Conservation (phyloP, 306 rosid genomes). For the Quercus wislizeni region DNA sequence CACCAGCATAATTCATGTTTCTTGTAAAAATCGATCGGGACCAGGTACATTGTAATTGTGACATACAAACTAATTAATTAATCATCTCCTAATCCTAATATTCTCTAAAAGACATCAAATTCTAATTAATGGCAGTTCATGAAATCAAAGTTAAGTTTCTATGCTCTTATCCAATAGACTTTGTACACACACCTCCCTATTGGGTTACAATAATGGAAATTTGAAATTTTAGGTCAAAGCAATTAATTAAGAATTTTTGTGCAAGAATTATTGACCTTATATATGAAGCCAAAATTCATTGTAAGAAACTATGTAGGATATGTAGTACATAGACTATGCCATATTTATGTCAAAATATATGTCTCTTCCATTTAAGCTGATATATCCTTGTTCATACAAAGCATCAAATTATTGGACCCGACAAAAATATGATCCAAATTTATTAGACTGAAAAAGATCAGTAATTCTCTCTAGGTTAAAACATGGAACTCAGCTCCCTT, state of each 20-base stretch:
- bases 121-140: too few species aligned
- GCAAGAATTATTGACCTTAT: conserved; percentile 35
- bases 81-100: too few species aligned
- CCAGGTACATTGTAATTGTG: too few species aligned
- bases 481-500: not conserved
- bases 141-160: too few species aligned
- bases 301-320: conserved; percentile 19
- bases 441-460: conserved; percentile 4
- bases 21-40: conserved; percentile 3
- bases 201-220: too few species aligned
- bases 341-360: too few species aligned
- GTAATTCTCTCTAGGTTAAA: not conserved
- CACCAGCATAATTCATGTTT: not conserved
- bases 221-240: not conserved
- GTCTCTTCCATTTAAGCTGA: not conserved
- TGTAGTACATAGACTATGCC: not conserved
- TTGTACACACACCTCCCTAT: too few species aligned
- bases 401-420: not conserved
- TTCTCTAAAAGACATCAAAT: too few species aligned
- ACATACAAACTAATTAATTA: too few species aligned
- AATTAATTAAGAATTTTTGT: conserved; percentile 33
- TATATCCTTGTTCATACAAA: not conserved
- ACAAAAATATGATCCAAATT: not conserved
- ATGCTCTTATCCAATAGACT: too few species aligned
- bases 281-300: conserved; percentile 39